Conservation (phyloP, 805 yeast genomes). For the Saturnispora quitensis region DNA sequence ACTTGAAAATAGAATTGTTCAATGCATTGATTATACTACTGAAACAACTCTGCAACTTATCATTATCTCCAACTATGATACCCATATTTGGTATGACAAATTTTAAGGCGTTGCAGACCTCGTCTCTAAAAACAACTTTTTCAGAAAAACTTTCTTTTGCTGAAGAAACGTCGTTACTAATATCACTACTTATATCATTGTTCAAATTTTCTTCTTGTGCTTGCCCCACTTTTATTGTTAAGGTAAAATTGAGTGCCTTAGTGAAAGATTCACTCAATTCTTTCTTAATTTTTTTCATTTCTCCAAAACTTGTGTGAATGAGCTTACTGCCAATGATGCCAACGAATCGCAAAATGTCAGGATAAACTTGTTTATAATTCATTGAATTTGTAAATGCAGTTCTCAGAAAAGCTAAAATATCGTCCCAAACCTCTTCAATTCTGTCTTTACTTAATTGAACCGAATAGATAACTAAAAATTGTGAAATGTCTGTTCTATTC, state of each 20-base stretch:
- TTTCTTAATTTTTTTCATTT: constrained; percentile 46
- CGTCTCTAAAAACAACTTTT: constrained; percentile 31
- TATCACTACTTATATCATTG: not conserved
- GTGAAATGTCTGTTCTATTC: constrained; percentile 35
- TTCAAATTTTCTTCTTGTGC: constrained; percentile 10
- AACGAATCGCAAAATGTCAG: constrained; percentile 45
- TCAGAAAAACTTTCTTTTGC: constrained; percentile 5
- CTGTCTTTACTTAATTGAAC: constrained; percentile 42
- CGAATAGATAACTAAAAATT: constrained; percentile 53
- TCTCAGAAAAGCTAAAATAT: constrained; percentile 47
- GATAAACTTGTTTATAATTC: constrained; percentile 39
- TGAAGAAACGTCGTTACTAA: not conserved
- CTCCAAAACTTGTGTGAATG: constrained; percentile 50
- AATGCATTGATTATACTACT: constrained; percentile 45
- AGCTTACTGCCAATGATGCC: constrained; percentile 47
- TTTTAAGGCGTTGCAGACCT: constrained; percentile 34
- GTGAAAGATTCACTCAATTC: constrained; percentile 32
- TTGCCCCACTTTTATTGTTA: constrained; percentile 19
- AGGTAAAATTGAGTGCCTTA: constrained; percentile 18
- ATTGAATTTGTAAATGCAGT: constrained; percentile 42
- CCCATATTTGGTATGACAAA: constrained; percentile 34
- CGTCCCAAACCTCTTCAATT: constrained; percentile 68
- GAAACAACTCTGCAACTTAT: constrained; percentile 44
- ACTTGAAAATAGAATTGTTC: constrained; percentile 44
- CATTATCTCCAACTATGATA: constrained; percentile 45